Conservation (phyloP, 441 rosid genomes). For the Adansonia gregorii region DNA sequence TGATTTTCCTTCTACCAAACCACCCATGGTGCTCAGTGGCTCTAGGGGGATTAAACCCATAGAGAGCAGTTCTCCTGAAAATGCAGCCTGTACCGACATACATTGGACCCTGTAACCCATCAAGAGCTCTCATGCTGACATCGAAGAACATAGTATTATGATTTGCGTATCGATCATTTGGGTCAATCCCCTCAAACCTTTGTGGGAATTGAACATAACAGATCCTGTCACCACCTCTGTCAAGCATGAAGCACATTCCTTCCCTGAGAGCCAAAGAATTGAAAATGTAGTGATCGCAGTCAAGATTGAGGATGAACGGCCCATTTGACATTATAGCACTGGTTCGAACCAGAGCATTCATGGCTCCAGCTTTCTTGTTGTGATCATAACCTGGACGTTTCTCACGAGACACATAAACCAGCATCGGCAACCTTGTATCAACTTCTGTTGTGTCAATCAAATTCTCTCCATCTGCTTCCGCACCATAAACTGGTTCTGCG, state of each 20-base stretch:
- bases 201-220: conserved; percentile 90
- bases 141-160: conserved; percentile 92
- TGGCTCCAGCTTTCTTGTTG: conserved; percentile 90
- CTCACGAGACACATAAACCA: conserved; percentile 84
- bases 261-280: conserved; percentile 79
- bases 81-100: conserved; percentile 92
- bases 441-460: conserved; percentile 65
- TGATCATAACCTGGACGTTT: conserved; percentile 85
- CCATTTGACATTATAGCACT: conserved; percentile 93
- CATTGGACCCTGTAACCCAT: conserved; percentile 90
- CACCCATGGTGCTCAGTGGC: conserved; percentile 69
- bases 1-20: conserved; percentile 67
- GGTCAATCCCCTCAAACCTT: conserved; percentile 91
- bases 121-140: conserved; percentile 88
- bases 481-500: conserved; percentile 64
- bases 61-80: conserved; percentile 83
- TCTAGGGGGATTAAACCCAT: conserved; percentile 85
- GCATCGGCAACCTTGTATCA: conserved; percentile 73
- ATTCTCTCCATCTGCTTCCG: conserved; percentile 57
- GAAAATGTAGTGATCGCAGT: conserved; percentile 84
- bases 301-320: conserved; percentile 84
- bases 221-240: conserved; percentile 76
- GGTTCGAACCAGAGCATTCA: conserved; percentile 85
- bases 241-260: conserved; percentile 97
- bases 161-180: conserved; percentile 81